These are phyloP conservation scores for Mortierella sp. DNA, from an alignment of 371 early-diverging fungal genomes.

Conservation along the genomic window DNA sequence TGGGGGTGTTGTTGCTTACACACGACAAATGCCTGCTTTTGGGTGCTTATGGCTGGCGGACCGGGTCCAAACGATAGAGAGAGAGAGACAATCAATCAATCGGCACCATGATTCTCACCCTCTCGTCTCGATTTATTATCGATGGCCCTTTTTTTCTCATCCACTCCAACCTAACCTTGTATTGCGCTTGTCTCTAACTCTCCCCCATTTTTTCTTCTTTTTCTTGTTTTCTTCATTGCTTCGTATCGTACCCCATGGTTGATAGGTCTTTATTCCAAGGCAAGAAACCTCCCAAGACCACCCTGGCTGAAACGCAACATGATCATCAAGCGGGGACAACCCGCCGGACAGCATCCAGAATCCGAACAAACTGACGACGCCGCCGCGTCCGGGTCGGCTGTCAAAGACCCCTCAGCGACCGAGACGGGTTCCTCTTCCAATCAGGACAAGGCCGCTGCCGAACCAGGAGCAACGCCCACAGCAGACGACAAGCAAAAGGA, in stretches of 20 bases:
- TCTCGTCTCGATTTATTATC: not conserved
- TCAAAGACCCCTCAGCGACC: conserved; percentile 5
- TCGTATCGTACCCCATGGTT: not conserved
- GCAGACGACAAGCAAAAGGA: conserved; percentile 27
- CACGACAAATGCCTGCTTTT: conserved; percentile 6
- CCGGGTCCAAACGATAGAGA: not conserved
- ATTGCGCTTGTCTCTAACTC: conserved; percentile 4
- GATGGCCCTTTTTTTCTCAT: not conserved
- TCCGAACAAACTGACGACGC: conserved; percentile 48
- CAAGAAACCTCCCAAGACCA: conserved; percentile 86
- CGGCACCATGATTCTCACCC: not conserved
- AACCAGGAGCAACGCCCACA: conserved; percentile 11
- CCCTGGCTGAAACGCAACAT: conserved; percentile 80
- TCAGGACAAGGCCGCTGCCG: conserved; percentile 22
- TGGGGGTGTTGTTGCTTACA: conserved; percentile 11
- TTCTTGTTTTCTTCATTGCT: not conserved
- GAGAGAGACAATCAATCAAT: not conserved
- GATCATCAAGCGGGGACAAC: conserved; percentile 42
- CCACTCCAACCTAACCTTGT: not conserved
- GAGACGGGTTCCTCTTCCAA: not conserved
- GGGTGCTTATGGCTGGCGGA: not conserved
- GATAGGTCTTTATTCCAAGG: conserved; percentile 85
- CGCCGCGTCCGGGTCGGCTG: not conserved
- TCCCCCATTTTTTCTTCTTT: not conserved
- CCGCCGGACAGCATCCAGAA: conserved; percentile 5